A percentile compares a stretch with the other conserved stretches of the same genome.
Evolutionary conservation across 257 asterid species (phyloP).

Genomic region (Solanum megistacrolobum): DNA sequence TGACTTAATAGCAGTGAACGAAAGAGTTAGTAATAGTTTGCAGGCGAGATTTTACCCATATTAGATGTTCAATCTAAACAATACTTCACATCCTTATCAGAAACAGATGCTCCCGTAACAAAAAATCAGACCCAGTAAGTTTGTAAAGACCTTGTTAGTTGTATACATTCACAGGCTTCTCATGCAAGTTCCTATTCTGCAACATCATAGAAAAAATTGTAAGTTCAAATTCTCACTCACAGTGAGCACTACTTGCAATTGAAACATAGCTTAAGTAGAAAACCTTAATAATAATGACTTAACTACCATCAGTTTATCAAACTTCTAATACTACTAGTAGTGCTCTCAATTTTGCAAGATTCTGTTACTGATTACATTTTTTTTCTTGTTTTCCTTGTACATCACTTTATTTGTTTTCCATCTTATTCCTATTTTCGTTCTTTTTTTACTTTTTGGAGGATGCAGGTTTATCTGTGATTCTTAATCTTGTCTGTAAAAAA

Average conservation of each 20-base stretch:
- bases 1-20: no score
- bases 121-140: no score
- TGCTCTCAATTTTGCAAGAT: background rate
- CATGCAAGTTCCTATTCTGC: background rate
- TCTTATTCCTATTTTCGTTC: background rate
- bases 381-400: background rate
- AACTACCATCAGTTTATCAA: background rate
- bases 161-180: background rate
- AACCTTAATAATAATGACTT: background rate
- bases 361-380: background rate
- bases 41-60: no score
- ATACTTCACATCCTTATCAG: background rate
- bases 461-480: background rate
- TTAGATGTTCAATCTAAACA: no score
- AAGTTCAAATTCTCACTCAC: background rate
- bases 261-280: background rate
- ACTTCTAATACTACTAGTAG: background rate
- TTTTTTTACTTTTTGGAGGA: background rate
- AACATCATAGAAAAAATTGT: background rate
- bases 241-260: background rate
- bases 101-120: background rate
- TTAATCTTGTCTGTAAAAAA: background rate
- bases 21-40: no score
- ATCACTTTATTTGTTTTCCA: background rate
- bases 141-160: background rate